Conservation (phyloP, 2,329 filamentous ascomycete species). For the Neoarthrinium moseri region DNA sequence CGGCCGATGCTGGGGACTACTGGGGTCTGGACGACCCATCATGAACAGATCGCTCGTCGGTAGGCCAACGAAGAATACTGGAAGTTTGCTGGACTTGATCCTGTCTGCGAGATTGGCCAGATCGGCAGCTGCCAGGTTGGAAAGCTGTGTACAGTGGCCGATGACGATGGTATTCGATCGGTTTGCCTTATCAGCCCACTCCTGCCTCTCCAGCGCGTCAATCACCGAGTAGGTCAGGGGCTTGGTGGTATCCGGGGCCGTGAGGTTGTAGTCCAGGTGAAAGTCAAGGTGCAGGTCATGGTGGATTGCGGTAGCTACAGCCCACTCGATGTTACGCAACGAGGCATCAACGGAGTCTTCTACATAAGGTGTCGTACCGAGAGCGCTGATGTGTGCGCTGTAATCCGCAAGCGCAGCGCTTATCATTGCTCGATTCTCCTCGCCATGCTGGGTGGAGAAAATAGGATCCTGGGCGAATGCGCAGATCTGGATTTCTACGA, state of each 20-base stretch:
- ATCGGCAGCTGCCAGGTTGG: conserved; percentile 48
- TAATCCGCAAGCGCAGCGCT: conserved; percentile 26
- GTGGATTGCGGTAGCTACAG: conserved; percentile 51
- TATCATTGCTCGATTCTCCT: conserved; percentile 49
- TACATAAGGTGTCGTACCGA: conserved; percentile 71
- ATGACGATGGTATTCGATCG: conserved; percentile 53
- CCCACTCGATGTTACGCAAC: conserved; percentile 61
- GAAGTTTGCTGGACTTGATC: conserved; percentile 48
- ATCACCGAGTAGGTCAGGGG: conserved; percentile 56
- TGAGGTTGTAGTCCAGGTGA: conserved; percentile 70
- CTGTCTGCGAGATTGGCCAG: conserved; percentile 46
- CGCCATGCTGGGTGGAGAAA: conserved; percentile 52
- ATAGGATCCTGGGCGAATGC: conserved; percentile 70
- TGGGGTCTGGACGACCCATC: conserved; percentile 49
- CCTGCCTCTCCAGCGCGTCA: conserved; percentile 41
- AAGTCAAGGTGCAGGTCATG: conserved; percentile 62
- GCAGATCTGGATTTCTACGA: conserved; percentile 64
- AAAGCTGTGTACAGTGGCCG: conserved; percentile 68
- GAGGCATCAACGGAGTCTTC: conserved; percentile 50
- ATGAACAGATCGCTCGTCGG: conserved; percentile 73
- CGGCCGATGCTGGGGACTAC: conserved; percentile 7
- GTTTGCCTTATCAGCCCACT: conserved; percentile 43
- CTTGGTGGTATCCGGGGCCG: conserved; percentile 31
- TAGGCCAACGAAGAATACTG: conserved; percentile 66
- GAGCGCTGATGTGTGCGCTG: conserved; percentile 47